Evolutionary conservation across 2,329 filamentous ascomycete genomes (phyloP).

Genomic region (Beauveria sp.): DNA sequence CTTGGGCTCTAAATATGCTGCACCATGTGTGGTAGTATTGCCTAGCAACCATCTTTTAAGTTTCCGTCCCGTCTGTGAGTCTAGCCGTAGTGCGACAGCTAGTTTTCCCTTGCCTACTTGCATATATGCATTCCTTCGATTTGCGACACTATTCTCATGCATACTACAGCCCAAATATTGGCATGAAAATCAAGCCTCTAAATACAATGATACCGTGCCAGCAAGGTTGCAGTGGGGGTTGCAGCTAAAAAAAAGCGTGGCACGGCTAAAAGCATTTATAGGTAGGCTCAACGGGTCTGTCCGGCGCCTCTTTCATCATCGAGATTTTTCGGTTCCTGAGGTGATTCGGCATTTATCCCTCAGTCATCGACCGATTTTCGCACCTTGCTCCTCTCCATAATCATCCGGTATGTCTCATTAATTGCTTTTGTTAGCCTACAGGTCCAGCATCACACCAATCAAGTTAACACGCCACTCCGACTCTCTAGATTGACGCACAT

Average conservation of each 20-base stretch:
- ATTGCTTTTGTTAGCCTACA: neutral
- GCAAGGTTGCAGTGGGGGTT: neutral
- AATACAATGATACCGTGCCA: neutral
- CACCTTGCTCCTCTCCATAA: neutral
- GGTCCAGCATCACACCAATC: neutral
- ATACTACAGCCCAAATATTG: neutral
- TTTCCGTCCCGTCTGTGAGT: no score
- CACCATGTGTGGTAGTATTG: no score
- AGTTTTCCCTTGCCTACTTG: no score
- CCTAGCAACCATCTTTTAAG: no score
- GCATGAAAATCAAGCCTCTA: neutral
- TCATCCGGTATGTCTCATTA: neutral
- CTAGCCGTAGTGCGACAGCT: no score
- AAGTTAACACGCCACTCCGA: neutral
- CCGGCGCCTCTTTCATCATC: conserved; percentile 10
- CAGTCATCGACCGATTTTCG: neutral
- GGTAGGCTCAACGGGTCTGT: neutral
- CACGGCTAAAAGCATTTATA: neutral
- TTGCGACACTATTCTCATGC: no score
- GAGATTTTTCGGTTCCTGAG: neutral
- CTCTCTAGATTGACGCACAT: neutral
- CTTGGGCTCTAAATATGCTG: no score
- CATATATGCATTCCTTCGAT: no score
- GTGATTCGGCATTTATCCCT: neutral
- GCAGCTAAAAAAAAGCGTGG: neutral